Conservation (phyloP, 148 eudicot species). For the Pharnaceum exiguum region DNA sequence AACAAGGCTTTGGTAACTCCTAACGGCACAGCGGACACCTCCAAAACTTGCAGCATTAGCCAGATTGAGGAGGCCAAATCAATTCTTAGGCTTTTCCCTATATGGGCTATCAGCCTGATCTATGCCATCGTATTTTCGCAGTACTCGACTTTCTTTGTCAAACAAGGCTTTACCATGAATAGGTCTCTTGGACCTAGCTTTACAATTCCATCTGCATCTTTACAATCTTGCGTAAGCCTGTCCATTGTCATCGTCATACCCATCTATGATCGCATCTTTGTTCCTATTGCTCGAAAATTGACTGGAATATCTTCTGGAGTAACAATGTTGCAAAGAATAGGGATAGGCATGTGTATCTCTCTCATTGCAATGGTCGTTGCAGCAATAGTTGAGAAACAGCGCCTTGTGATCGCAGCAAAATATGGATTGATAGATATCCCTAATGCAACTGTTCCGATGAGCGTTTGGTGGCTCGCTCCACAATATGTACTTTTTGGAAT, state of each 20-base stretch:
- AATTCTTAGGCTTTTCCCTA: slow-evolving; percentile 46
- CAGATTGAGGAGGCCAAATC: slow-evolving; percentile 60
- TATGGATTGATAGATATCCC: slow-evolving; percentile 41
- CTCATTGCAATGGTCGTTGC: slow-evolving; percentile 36
- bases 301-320: slow-evolving; percentile 50
- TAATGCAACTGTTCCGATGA: slow-evolving; percentile 44
- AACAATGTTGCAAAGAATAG: slow-evolving; percentile 64
- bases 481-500: slow-evolving; percentile 47
- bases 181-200: slow-evolving; percentile 38
- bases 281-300: slow-evolving; percentile 39
- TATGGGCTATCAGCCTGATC: slow-evolving; percentile 41
- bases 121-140: slow-evolving; percentile 49
- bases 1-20: too few species aligned
- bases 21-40: too few species aligned
- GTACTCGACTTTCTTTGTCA: slow-evolving; percentile 48
- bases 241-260: slow-evolving; percentile 33
- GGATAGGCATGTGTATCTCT: slow-evolving; percentile 45
- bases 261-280: slow-evolving; percentile 45
- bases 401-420: slow-evolving; percentile 34
- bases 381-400: slow-evolving; percentile 37
- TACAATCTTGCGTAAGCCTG: slow-evolving; percentile 31
- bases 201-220: slow-evolving; percentile 52
- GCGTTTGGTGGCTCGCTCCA: slow-evolving; percentile 63
- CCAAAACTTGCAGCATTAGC: too few species aligned
- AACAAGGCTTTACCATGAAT: slow-evolving; percentile 61